phyloP scores from a whole-genome alignment of 257 asterid genomes.

The Rubia yunnanensis region DNA sequence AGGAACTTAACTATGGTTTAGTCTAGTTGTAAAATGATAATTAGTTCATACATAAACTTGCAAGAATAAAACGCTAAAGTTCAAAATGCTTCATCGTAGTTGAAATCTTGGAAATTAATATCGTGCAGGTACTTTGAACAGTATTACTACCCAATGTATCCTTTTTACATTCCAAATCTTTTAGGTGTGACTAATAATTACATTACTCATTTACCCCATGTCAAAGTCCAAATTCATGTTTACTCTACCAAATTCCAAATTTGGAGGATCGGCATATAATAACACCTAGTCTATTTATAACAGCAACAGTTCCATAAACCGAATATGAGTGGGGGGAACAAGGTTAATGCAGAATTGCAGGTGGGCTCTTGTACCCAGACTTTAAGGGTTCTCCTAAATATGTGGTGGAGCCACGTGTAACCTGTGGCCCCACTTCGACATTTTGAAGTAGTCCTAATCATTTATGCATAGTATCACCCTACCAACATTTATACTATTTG shows the following conservation, averaged over 20 bases:
- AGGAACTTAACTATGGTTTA: no score
- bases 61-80: no score
- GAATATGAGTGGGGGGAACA: not conserved
- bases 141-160: no score
- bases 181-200: no score
- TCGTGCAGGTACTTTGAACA: no score
- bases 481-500: not conserved
- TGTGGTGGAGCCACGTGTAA: no score
- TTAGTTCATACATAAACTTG: no score
- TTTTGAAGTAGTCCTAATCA: not conserved
- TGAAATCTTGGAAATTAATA: no score
- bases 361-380: not conserved
- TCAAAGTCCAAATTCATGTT: not conserved
- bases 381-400: not conserved
- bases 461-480: not conserved
- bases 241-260: not conserved
- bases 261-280: not conserved
- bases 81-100: no score
- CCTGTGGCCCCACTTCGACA: not conserved
- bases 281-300: no score
- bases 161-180: no score
- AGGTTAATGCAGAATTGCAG: not conserved
- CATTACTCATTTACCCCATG: not conserved
- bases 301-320: not conserved
- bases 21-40: no score